Conservation (phyloP, 116 monocot genomes). For the Papilionanthe hybrid region DNA sequence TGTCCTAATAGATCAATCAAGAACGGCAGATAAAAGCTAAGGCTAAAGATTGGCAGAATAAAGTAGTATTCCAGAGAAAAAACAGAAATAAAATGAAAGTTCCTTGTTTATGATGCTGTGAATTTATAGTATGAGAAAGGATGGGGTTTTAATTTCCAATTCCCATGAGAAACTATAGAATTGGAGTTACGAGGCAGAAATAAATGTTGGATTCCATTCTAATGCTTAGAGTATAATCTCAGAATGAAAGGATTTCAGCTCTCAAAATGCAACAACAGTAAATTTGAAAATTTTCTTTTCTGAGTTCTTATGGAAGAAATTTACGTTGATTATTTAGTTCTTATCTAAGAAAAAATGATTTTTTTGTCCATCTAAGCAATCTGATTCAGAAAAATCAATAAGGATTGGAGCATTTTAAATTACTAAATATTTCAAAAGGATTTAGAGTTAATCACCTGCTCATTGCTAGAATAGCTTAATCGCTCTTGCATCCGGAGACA, state of each 20-base stretch:
- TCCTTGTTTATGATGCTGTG: not conserved
- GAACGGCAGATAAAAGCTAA: not conserved
- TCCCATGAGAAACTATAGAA: no score
- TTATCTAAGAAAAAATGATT: not conserved
- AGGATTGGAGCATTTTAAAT: not conserved
- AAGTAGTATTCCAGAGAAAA: not conserved
- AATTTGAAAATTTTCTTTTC: not conserved
- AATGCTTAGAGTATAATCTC: no score
- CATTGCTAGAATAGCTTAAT: conserved; percentile 57
- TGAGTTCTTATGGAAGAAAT: no score
- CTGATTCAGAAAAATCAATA: not conserved
- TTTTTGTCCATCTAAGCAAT: not conserved
- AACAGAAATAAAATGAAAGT: not conserved
- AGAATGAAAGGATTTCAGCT: no score
- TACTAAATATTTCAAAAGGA: not conserved
- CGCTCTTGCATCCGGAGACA: conserved; percentile 81
- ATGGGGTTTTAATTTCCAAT: no score
- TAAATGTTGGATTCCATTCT: no score
- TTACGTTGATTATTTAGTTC: not conserved
- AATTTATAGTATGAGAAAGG: not conserved
- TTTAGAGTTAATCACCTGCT: conserved; percentile 47
- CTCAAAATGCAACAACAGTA: not conserved
- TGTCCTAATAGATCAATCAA: conserved; percentile 42
- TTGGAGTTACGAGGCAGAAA: no score
- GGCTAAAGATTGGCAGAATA: not conserved